phyloP scores from a whole-genome alignment of 768 basidiomycete genomes.

The Phlebiopsis flavidoalba region DNA sequence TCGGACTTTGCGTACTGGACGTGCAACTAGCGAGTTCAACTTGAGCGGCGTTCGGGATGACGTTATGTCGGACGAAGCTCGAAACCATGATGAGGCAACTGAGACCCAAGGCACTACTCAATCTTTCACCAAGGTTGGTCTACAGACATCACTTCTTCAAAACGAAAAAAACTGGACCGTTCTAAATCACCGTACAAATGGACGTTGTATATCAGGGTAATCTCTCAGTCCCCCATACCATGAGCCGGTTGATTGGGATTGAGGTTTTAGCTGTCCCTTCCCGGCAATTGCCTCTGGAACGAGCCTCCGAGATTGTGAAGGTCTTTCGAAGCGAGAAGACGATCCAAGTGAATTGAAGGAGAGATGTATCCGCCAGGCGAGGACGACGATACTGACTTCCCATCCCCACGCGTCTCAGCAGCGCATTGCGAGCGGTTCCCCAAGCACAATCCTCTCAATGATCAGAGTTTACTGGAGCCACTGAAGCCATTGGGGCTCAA shows the following conservation, averaged over 20 bases:
- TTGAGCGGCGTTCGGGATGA: slow-evolving; percentile 89
- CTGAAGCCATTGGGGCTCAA: slow-evolving; percentile 84
- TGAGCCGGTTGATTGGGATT: slow-evolving; percentile 77
- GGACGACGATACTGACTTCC: slow-evolving; percentile 39
- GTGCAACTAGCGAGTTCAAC: slow-evolving; percentile 93
- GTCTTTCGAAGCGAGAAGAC: slow-evolving; percentile 72
- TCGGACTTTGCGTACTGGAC: slow-evolving; percentile 90
- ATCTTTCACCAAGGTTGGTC: slow-evolving; percentile 91
- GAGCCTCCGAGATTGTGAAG: slow-evolving; percentile 76
- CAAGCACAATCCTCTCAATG: slow-evolving; percentile 73
- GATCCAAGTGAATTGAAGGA: slow-evolving; percentile 59
- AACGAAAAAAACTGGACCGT: not conserved
- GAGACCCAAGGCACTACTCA: slow-evolving; percentile 87
- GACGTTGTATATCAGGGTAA: slow-evolving; percentile 54
- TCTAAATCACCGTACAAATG: too few species aligned
- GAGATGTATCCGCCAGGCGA: slow-evolving; percentile 50
- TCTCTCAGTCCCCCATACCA: slow-evolving; percentile 77
- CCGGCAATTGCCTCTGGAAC: slow-evolving; percentile 87
- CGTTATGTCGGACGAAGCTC: slow-evolving; percentile 81
- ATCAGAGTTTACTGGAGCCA: slow-evolving; percentile 55
- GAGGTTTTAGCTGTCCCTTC: slow-evolving; percentile 74
- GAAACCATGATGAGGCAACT: slow-evolving; percentile 93
- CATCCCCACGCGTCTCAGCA: slow-evolving; percentile 34
- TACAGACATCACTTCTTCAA: too few species aligned
- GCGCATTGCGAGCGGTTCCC: slow-evolving; percentile 56